Base-by-base conservation (phyloP, 345 rosid species). In the Microcos paniculata region DNA sequence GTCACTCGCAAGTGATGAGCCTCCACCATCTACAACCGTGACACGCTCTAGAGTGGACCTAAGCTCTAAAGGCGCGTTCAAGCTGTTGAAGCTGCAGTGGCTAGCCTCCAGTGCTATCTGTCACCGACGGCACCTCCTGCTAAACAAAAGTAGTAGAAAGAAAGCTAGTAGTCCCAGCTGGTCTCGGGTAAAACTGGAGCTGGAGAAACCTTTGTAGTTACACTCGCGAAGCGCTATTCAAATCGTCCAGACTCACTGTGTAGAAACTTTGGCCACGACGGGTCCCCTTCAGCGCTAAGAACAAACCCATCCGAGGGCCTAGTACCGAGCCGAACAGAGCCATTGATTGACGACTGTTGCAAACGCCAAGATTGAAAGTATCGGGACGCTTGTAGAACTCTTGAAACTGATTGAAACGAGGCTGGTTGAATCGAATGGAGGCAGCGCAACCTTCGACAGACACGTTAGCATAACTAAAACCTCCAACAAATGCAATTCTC, bases 401-500 rank as follows among this genome's bases (percentile, higher is more conserved):
- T 72, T 88, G 97, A 72, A 93, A 95, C 77, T 95, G 98, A 74
- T 75, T 72, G 46, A 93, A 76, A 71, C 91, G 88, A 28, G 98
- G 90, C 70, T 88, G 79, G 52, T 90, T 95, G 87, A 92, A 93
- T 19, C 92, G 83, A 58, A 93, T 91, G 28, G 99, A 95, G 72
- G 96, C 99, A 78, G 98, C 89, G 98, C 99, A 95, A 71, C 99
- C 99, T 86, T 95, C 91, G 14, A 98, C 96, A 65, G 99, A 95
- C 43, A 95, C 98, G 69, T 95, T 96, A 0, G 96, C 98, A 72
- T 93, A 95, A 76, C 98, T 95, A 77, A 95, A 95, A 33, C 98
- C 97, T 68, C 99, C 99, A 62, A 93, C 99, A 80, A 95, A 95
- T 65, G 86, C 94, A 43, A 95, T 81, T 70, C 99, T 98, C 21